Evolutionary conservation across 495 filamentous ascomycete species (phyloP).

Genomic region (Sabuloglossum arenarium): DNA sequence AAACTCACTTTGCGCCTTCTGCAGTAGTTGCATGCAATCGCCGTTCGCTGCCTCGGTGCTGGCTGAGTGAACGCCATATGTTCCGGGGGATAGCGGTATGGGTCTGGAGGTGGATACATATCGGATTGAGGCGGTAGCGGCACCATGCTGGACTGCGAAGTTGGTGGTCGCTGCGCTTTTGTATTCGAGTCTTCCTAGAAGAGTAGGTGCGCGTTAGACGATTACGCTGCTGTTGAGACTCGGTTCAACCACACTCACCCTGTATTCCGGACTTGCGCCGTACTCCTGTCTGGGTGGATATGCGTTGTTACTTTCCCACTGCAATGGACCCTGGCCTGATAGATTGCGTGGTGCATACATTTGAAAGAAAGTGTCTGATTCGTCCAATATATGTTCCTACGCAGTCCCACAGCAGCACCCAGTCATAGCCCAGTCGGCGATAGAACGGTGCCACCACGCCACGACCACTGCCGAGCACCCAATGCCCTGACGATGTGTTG

Average conservation of each 20-base stretch:
- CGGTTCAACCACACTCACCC: neutral
- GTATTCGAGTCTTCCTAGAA: neutral
- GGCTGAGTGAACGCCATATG: conserved; percentile 22
- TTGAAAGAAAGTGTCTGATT: neutral
- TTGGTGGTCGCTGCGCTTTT: neutral
- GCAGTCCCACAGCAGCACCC: neutral
- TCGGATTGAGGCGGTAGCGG: conserved; percentile 4
- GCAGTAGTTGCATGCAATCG: conserved; percentile 74
- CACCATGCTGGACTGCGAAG: conserved; percentile 3
- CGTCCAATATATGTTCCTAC: neutral
- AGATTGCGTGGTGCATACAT: neutral
- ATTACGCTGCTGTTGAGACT: neutral
- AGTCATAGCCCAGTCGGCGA: neutral
- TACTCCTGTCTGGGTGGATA: conserved; percentile 4
- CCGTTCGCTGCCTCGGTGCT: conserved; percentile 58
- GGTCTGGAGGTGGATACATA: neutral
- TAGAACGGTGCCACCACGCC: neutral
- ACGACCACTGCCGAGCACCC: neutral
- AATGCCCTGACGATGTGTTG: neutral
- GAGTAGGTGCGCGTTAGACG: neutral
- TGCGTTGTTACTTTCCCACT: neutral
- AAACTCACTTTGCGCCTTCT: conserved; percentile 55
- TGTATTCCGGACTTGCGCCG: neutral
- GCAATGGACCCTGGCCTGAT: neutral
- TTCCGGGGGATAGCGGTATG: conserved; percentile 12